Conservation (phyloP, 345 rosid genomes). For the Brassica rapa region DNA sequence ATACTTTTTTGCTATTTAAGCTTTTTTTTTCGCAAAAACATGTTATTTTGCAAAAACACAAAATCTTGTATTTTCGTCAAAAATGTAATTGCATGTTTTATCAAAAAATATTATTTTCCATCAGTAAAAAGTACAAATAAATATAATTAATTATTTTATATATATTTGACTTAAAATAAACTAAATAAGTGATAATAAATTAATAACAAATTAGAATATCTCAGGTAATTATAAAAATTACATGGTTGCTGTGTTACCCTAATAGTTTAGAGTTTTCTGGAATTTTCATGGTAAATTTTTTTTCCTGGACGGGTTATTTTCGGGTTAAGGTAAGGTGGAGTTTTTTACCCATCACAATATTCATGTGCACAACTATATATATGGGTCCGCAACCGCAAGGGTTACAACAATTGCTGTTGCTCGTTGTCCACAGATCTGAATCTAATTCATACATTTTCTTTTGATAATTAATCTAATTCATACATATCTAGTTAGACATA, state of each 20-base stretch:
- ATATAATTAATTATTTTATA: too few species aligned
- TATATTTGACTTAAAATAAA: background rate
- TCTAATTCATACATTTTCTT: background rate
- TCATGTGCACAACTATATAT: background rate
- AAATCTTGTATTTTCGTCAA: too few species aligned
- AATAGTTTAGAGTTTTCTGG: background rate
- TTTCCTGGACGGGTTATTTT: background rate
- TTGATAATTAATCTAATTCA: background rate
- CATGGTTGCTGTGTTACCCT: background rate
- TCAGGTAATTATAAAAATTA: too few species aligned
- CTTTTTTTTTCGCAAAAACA: too few species aligned
- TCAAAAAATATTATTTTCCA: too few species aligned
- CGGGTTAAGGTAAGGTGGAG: background rate
- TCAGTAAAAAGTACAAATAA: too few species aligned
- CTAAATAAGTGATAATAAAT: too few species aligned
- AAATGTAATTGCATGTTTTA: too few species aligned
- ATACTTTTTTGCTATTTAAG: too few species aligned
- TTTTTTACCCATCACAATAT: too few species aligned
- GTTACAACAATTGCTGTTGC: slow-evolving; percentile 26
- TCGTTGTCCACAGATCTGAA: background rate
- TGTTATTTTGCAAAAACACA: too few species aligned
- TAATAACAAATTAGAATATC: too few species aligned
- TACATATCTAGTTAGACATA: background rate
- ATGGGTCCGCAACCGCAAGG: slow-evolving; percentile 16
- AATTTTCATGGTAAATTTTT: background rate